A percentile compares a stretch with the other conserved stretches of the same genome.
phyloP scores from a whole-genome alignment of 2,329 filamentous ascomycete genomes.

The Penicillium sp. region DNA sequence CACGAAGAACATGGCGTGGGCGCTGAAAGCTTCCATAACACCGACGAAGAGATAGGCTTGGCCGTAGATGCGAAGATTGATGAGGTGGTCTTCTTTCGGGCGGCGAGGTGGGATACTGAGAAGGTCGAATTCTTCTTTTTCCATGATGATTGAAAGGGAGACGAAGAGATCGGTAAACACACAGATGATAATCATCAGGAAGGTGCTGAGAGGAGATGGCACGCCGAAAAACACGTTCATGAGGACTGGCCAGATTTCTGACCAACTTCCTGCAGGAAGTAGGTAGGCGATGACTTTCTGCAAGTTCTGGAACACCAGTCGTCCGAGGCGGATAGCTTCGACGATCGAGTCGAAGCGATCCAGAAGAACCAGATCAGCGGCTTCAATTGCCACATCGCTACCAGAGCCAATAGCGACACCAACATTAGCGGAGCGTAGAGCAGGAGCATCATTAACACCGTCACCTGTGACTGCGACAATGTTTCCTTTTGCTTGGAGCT shows the following conservation, averaged over 20 bases:
- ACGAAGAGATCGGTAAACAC: conserved; percentile 61
- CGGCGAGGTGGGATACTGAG: conserved; percentile 57
- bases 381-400: conserved; percentile 47
- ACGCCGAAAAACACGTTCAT: conserved; percentile 62
- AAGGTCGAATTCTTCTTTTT: conserved; percentile 60
- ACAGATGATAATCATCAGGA: conserved; percentile 64
- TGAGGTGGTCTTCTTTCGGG: conserved; percentile 56
- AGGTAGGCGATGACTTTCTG: conserved; percentile 48
- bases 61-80: conserved; percentile 56
- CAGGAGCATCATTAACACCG: conserved; percentile 43
- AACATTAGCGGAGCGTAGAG: conserved; percentile 37
- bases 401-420: conserved; percentile 43
- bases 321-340: conserved; percentile 36
- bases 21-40: conserved; percentile 55
- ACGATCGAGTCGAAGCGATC: conserved; percentile 41
- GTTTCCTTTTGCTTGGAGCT: conserved; percentile 42
- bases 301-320: conserved; percentile 42
- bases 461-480: conserved; percentile 48
- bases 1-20: conserved; percentile 60
- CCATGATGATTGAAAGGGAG: conserved; percentile 58
- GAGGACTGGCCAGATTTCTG: conserved; percentile 62
- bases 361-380: conserved; percentile 44
- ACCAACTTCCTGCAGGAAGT: conserved; percentile 58
- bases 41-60: conserved; percentile 60
- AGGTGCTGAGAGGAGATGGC: conserved; percentile 55